These are phyloP conservation scores for Helianthus tuberosus DNA, from an alignment of 129 eudicot species.

Conservation along the genomic window DNA sequence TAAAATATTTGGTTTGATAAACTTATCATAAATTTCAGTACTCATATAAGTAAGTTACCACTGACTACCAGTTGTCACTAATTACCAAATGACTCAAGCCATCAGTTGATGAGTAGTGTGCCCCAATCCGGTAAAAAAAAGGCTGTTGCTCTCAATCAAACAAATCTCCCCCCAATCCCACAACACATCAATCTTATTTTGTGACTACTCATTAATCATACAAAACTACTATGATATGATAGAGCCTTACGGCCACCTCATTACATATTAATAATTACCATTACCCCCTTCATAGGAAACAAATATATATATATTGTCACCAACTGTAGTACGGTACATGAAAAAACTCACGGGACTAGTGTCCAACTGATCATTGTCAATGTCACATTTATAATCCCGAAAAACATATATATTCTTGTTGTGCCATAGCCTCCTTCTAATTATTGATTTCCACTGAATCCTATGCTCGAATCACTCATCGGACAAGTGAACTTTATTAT, in stretches of 20 bases:
- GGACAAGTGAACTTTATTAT: slow-evolving; percentile 46
- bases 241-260: slow-evolving; percentile 4
- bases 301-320: too few relatives aligned
- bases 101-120: too few relatives aligned
- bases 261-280: not conserved
- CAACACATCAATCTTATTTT: not conserved
- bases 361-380: not conserved
- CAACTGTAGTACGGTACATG: too few relatives aligned
- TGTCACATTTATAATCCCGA: slow-evolving; percentile 25
- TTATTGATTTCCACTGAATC: slow-evolving; percentile 28
- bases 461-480: slow-evolving; percentile 33
- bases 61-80: too few relatives aligned
- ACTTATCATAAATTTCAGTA: too few relatives aligned
- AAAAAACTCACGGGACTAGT: too few relatives aligned
- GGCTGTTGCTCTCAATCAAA: too few relatives aligned
- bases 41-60: too few relatives aligned
- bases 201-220: not conserved
- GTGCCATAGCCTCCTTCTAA: too few relatives aligned
- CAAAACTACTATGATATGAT: slow-evolving; percentile 7
- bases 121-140: too few relatives aligned
- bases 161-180: not conserved
- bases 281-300: slow-evolving; percentile 16
- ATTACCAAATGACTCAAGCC: too few relatives aligned
- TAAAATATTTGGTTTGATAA: too few relatives aligned
- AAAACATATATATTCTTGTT: not conserved